Evolutionary conservation across 1,139 yeast genomes (phyloP).

Genomic region (Blastobotrys apis): DNA sequence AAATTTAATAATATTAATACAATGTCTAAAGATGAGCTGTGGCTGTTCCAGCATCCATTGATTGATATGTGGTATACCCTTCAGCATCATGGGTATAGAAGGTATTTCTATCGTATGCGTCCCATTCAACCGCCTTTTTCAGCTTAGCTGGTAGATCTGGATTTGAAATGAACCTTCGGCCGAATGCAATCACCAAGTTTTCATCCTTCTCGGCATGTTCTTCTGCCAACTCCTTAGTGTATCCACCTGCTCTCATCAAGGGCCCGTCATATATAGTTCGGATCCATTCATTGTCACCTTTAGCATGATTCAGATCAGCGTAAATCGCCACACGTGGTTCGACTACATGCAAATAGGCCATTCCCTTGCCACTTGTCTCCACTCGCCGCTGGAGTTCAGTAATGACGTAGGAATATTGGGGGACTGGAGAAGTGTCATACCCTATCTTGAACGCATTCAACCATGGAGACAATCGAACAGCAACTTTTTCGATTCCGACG

Average conservation of each 20-base stretch:
- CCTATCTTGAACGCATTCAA: conserved; percentile 33
- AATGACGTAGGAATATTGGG: conserved; percentile 32
- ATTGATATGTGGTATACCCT: conserved; percentile 36
- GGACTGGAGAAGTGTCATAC: conserved; percentile 31
- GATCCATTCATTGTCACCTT: conserved; percentile 21
- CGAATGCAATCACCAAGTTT: conserved; percentile 43
- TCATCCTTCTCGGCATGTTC: conserved; percentile 27
- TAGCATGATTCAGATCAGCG: conserved; percentile 16
- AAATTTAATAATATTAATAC: no score
- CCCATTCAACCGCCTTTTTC: conserved; percentile 33
- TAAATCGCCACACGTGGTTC: conserved; percentile 41
- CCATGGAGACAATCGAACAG: conserved; percentile 60
- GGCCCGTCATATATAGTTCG: conserved; percentile 1
- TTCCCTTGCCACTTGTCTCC: conserved; percentile 28
- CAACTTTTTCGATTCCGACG: conserved; percentile 52
- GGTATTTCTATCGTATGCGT: conserved; percentile 33
- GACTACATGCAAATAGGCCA: conserved; percentile 51
- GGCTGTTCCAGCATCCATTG: no score
- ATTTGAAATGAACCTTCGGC: conserved; percentile 46
- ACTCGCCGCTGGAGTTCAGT: conserved; percentile 31
- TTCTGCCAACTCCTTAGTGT: background rate
- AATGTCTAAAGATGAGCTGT: no score
- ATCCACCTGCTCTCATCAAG: background rate
- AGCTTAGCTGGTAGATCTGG: conserved; percentile 46
- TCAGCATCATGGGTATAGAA: conserved; percentile 34